Conservation (phyloP, 805 yeast genomes). For the Myxozyma nipponensis region DNA sequence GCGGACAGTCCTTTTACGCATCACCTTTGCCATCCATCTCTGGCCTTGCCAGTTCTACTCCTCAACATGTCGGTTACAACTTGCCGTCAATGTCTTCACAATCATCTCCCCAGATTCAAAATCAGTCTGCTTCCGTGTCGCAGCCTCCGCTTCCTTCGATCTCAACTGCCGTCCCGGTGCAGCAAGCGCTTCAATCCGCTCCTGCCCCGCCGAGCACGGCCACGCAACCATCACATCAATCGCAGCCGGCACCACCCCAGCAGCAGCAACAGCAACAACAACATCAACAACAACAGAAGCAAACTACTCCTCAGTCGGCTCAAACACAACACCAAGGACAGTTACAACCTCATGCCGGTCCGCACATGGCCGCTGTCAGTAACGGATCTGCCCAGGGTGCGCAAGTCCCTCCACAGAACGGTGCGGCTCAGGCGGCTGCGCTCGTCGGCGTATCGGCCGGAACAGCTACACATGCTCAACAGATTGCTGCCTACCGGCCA, state of each 20-base stretch:
- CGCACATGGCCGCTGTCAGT: not conserved
- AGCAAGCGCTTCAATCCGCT: slow-evolving; percentile 29
- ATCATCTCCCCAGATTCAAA: slow-evolving; percentile 34
- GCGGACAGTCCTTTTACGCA: slow-evolving; percentile 30
- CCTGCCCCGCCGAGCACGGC: slow-evolving; percentile 28
- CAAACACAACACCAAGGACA: slow-evolving; percentile 15
- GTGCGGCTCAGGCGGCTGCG: slow-evolving; percentile 1
- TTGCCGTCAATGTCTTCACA: slow-evolving; percentile 29
- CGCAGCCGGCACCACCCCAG: slow-evolving; percentile 18
- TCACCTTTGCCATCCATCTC: slow-evolving; percentile 34
- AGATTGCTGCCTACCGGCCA: slow-evolving; percentile 46
- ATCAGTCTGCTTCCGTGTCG: slow-evolving; percentile 22
- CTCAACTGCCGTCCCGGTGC: slow-evolving; percentile 32
- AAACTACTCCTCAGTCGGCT: slow-evolving; percentile 25
- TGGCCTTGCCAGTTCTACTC: slow-evolving; percentile 28
- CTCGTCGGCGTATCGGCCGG: not conserved
- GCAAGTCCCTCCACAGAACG: not conserved
- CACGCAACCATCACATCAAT: slow-evolving; percentile 19
- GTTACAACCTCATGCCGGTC: slow-evolving; percentile 9
- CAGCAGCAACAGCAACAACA: slow-evolving; percentile 23
- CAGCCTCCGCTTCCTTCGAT: slow-evolving; percentile 21
- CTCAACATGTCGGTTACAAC: slow-evolving; percentile 25
- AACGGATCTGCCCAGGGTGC: not conserved
- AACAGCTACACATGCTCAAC: slow-evolving; percentile 31
- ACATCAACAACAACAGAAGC: slow-evolving; percentile 6